These are phyloP conservation scores for Symbiotaphrina buchneri DNA, from an alignment of 495 filamentous ascomycete genomes.

Conservation along the genomic window DNA sequence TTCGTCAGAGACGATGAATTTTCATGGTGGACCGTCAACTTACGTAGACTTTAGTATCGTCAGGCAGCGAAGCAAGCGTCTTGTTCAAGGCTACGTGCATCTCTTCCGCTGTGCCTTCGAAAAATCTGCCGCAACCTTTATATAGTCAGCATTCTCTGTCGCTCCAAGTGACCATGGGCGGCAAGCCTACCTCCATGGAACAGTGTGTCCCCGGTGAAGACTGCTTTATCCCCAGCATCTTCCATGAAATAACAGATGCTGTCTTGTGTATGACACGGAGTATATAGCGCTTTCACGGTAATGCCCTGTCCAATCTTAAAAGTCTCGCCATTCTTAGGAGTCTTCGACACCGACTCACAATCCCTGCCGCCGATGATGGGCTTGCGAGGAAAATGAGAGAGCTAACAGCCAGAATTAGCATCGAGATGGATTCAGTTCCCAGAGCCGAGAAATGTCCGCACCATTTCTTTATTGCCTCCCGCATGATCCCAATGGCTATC, in stretches of 20 bases:
- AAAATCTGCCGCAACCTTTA: slow-evolving; percentile 85
- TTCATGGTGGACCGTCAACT: slow-evolving; percentile 10
- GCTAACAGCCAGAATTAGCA: slow-evolving; percentile 18
- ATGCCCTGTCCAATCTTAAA: slow-evolving; percentile 74
- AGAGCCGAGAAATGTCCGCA: slow-evolving; percentile 16
- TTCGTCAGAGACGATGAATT: background rate
- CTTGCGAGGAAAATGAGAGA: slow-evolving; percentile 38
- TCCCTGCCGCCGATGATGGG: slow-evolving; percentile 74
- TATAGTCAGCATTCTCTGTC: background rate
- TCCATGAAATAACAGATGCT: slow-evolving; percentile 85
- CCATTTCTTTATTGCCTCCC: slow-evolving; percentile 69
- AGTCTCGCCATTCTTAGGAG: slow-evolving; percentile 45
- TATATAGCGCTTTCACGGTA: slow-evolving; percentile 72
- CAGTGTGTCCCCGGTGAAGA: slow-evolving; percentile 91
- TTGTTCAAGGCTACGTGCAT: slow-evolving; percentile 87
- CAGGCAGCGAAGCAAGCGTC: slow-evolving; percentile 55
- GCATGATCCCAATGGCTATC: slow-evolving; percentile 83
- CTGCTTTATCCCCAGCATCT: slow-evolving; percentile 51
- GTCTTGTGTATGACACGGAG: slow-evolving; percentile 94
- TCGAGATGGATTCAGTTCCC: slow-evolving; percentile 1
- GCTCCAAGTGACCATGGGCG: background rate
- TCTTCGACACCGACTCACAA: slow-evolving; percentile 56
- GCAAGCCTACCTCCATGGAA: slow-evolving; percentile 61
- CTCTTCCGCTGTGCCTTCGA: slow-evolving; percentile 74
- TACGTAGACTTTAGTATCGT: slow-evolving; percentile 88